A percentile compares a stretch with the other conserved stretches of the same genome.
These are phyloP conservation scores for Amborella trichopoda DNA, from an alignment of 164 flowering plant species.

Conservation along the genomic window DNA sequence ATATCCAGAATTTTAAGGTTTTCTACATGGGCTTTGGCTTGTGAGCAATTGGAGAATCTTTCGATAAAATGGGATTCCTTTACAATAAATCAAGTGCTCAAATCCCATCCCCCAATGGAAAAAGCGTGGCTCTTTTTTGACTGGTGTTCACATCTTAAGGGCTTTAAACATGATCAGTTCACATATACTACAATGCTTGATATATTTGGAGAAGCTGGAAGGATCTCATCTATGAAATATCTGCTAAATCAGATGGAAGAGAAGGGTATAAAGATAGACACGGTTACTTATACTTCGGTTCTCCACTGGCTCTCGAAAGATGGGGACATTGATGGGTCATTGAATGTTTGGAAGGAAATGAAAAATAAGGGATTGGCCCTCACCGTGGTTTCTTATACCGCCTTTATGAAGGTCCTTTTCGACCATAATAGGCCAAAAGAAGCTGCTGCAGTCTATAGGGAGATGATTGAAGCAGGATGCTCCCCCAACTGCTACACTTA, in stretches of 20 bases:
- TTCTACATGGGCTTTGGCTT: slow-evolving; percentile 76
- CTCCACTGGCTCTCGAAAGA: slow-evolving; percentile 76
- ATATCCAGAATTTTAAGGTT: slow-evolving; percentile 48
- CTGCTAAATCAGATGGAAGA: slow-evolving; percentile 68
- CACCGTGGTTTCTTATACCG: slow-evolving; percentile 83
- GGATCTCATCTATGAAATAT: slow-evolving; percentile 66
- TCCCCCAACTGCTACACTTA: slow-evolving; percentile 81
- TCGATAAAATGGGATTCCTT: slow-evolving; percentile 72
- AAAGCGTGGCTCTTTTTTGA: slow-evolving; percentile 87
- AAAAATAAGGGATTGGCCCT: slow-evolving; percentile 44
- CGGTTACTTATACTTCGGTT: slow-evolving; percentile 65
- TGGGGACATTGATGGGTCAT: slow-evolving; percentile 64
- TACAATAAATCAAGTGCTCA: slow-evolving; percentile 60
- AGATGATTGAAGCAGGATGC: slow-evolving; percentile 60
- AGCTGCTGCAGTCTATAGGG: slow-evolving; percentile 55
- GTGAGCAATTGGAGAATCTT: slow-evolving; percentile 35
- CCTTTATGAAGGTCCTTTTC: slow-evolving; percentile 81
- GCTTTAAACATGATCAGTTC: slow-evolving; percentile 84
- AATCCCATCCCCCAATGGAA: slow-evolving; percentile 88
- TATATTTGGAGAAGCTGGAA: slow-evolving; percentile 90
- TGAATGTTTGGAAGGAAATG: slow-evolving; percentile 75
- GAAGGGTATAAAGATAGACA: slow-evolving; percentile 57
- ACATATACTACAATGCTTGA: slow-evolving; percentile 93
- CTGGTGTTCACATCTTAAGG: slow-evolving; percentile 44
- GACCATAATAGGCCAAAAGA: slow-evolving; percentile 42